Percentiles rank a stretch among this genome's conserved stretches.
Conservation (phyloP, 768 basidiomycete species). For the Agaricus blazei region DNA sequence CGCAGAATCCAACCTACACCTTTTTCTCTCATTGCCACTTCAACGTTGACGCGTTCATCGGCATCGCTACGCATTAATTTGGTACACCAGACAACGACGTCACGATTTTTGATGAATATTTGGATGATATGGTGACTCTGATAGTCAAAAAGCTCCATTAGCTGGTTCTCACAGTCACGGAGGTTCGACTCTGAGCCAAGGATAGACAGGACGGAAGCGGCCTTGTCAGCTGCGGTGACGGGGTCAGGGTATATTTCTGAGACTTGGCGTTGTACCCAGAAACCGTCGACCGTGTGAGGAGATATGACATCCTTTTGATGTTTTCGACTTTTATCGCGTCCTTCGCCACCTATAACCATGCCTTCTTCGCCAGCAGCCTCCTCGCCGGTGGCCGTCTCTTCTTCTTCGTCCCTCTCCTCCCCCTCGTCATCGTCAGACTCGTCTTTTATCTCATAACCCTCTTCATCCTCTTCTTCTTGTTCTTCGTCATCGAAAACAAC, state of each 20-base stretch:
- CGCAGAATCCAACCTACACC: constrained; percentile 94
- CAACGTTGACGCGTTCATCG: constrained; percentile 86
- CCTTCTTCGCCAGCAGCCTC: constrained; percentile 54
- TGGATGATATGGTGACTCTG: constrained; percentile 81
- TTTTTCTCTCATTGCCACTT: constrained; percentile 98
- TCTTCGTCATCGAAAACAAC: constrained; percentile 98
- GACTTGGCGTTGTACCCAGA: constrained; percentile 97
- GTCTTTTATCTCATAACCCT: constrained; percentile 81
- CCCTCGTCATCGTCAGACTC: constrained; percentile 77
- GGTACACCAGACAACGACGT: constrained; percentile 97
- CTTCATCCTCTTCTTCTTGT: constrained; percentile 88
- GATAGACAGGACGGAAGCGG: constrained; percentile 31
- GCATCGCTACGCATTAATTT: constrained; percentile 88
- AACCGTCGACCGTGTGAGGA: constrained; percentile 89
- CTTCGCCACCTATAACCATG: constrained; percentile 73
- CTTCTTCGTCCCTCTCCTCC: constrained; percentile 35
- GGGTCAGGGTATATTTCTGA: constrained; percentile 91
- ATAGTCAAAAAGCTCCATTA: neutral
- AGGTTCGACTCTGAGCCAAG: constrained; percentile 16
- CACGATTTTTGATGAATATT: constrained; percentile 91
- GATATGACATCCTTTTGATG: constrained; percentile 77
- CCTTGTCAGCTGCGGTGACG: constrained; percentile 90
- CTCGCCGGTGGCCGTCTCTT: constrained; percentile 26
- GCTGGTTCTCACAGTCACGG: constrained; percentile 14
- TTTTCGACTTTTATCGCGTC: constrained; percentile 41